phyloP scores from a whole-genome alignment of 345 rosid genomes.

The Salix suchowensis region DNA sequence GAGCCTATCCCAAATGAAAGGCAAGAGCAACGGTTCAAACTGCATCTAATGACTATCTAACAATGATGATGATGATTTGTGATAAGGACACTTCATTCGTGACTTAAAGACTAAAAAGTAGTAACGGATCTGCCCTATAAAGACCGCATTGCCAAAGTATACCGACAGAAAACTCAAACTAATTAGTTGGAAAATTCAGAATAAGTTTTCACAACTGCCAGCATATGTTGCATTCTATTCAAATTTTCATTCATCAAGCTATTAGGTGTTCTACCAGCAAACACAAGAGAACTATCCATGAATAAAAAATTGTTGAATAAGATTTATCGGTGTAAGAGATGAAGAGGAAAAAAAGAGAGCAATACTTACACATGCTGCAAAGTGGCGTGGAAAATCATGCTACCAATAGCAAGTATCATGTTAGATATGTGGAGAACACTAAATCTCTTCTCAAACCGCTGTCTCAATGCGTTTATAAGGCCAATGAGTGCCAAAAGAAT shows the following conservation, averaged over 20 bases:
- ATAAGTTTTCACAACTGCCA: background rate
- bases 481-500: conserved; percentile 73
- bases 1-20: background rate
- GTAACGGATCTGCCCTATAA: background rate
- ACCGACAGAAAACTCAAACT: background rate
- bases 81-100: no score
- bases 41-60: background rate
- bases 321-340: background rate
- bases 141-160: background rate
- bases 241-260: background rate
- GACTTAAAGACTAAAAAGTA: background rate
- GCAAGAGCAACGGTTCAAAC: background rate
- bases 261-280: background rate
- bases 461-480: conserved; percentile 69
- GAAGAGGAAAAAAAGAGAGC: background rate
- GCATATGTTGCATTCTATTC: background rate
- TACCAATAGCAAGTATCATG: conserved; percentile 78
- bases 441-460: conserved; percentile 87
- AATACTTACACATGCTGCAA: conserved; percentile 64
- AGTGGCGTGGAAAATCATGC: conserved; percentile 86
- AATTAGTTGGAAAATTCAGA: background rate
- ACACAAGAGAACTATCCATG: background rate
- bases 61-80: background rate
- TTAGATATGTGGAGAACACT: conserved; percentile 80
- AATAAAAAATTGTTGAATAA: background rate